Evolutionary conservation across 1,284 basidiomycete genomes (phyloP), one percentile per base, ranked within the genome.

Genomic region (Erythrobasidium hasegawianum): DNA sequence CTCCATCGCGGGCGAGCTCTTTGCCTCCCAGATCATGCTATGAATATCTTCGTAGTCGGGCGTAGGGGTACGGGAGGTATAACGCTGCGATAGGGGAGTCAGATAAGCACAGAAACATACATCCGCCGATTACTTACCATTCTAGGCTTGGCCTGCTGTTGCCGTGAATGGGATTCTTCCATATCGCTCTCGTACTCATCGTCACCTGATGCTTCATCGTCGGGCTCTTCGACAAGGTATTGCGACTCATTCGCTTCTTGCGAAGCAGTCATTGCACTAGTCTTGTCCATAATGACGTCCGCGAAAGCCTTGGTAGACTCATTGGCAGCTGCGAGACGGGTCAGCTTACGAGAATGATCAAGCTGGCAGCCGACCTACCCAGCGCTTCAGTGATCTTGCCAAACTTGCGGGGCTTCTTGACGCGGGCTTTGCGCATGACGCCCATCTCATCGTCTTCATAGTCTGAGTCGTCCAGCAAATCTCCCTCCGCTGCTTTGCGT

Each of bases 361-460:
- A 27, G n/a, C 24, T 29, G 5, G 11, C 16, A 27, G 16, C 16
- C 24, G 1, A 56, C 65, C 43, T 40, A 67, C 65, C 57, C 8
- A 68, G 26, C 16, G 60, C 67, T 14, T 59, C 61, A 41, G 61
- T 57, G 40, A 62, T 50, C 29, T 57, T 41, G 38, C 56, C 61
- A 26, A 57, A 58, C 50, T 68, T 52, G 18, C 50, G 56, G 4
- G 41, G 55, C 49, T 68, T 68, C 41, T 55, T 59, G 29, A 45
- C 56, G 27, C 64, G 64, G 18, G 54, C 56, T 13, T 41, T 43
- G 14, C 27, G 39, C 38, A 14, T 33, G 20, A 50, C 53, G 49
- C 56, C 59, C 22, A 49, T 52, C 2, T 52, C 56, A 41, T 68
- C 67, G 39, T 68, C 67, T 33, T 64, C 64, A 40, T 68, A 68